Percentiles rank a stretch among this genome's conserved stretches.
phyloP scores from a whole-genome alignment of 306 rosid species.

The Cicer judaicum region DNA sequence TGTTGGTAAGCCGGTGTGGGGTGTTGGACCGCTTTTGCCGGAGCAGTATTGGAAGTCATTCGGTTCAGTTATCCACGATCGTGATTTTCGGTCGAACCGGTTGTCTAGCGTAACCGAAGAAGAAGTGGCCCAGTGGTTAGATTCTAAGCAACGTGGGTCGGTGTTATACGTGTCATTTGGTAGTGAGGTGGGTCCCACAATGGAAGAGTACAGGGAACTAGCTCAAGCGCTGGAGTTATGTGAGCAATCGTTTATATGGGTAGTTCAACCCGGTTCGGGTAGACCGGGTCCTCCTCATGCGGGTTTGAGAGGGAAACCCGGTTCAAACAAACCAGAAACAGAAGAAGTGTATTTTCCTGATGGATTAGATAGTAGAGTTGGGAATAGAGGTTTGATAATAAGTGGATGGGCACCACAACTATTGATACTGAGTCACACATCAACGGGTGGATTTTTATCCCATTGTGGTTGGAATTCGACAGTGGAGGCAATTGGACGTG shows the following conservation, averaged over 20 bases:
- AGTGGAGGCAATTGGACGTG: conserved; percentile 63
- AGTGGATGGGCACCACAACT: conserved; percentile 80
- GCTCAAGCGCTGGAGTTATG: conserved; percentile 56
- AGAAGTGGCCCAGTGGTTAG: conserved; percentile 64
- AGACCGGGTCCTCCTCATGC: conserved; percentile 40
- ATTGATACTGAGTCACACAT: conserved; percentile 70
- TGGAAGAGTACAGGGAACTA: conserved; percentile 49
- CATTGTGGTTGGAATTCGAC: conserved; percentile 87
- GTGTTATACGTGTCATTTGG: conserved; percentile 67
- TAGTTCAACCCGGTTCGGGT: conserved; percentile 54
- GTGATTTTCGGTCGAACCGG: conserved; percentile 48
- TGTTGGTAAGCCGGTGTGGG: conserved; percentile 61
- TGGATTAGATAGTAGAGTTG: conserved; percentile 51
- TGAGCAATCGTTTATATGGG: conserved; percentile 62
- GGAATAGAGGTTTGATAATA: conserved; percentile 66
- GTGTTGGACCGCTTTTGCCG: conserved; percentile 74
- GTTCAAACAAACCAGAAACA: not conserved
- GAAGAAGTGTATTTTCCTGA: conserved; percentile 56
- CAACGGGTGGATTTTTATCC: conserved; percentile 73
- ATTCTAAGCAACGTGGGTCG: conserved; percentile 56
- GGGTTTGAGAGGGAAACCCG: not conserved
- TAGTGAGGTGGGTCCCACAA: conserved; percentile 54
- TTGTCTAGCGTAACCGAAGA: conserved; percentile 54
- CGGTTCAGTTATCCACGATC: conserved; percentile 52
- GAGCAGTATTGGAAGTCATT: conserved; percentile 62